Percentiles rank a stretch among this genome's conserved stretches.
These are phyloP conservation scores for Dothistroma septosporum DNA, from an alignment of 2,329 filamentous ascomycete species.

Conservation along the genomic window DNA sequence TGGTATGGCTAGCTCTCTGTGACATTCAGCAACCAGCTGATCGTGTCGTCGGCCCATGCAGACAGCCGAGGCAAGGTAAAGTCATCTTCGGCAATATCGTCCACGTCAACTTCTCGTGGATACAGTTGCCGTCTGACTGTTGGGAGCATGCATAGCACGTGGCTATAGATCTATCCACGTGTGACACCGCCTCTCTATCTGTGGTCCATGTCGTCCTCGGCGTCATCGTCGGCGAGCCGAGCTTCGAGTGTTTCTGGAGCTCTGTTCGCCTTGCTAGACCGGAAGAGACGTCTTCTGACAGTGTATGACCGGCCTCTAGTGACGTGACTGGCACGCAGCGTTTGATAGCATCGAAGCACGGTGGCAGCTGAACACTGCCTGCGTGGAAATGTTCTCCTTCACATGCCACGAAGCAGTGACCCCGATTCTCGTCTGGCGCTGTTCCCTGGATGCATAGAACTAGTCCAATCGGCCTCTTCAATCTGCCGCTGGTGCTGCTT, in stretches of 20 bases:
- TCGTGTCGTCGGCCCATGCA: background rate
- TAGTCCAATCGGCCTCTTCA: background rate
- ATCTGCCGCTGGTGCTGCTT: slow-evolving; percentile 6
- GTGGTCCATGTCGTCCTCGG: background rate
- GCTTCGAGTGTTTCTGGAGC: background rate
- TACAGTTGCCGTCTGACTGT: background rate
- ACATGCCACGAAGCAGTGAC: background rate
- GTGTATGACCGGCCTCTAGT: background rate
- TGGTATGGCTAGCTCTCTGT: background rate
- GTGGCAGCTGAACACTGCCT: background rate
- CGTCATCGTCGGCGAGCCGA: background rate
- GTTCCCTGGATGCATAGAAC: background rate
- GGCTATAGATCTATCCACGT: background rate
- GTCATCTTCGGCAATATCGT: background rate
- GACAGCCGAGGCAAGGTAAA: slow-evolving; percentile 1
- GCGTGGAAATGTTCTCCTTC: background rate
- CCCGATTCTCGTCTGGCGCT: background rate
- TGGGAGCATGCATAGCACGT: background rate
- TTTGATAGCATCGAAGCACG: background rate
- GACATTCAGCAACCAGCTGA: background rate
- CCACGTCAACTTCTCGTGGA: background rate
- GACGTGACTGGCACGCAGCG: background rate
- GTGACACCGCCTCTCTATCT: background rate
- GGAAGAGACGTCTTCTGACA: background rate
- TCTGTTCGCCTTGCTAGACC: background rate